Conservation (phyloP, 768 basidiomycete genomes). For the Sporobolomyces roseus region DNA sequence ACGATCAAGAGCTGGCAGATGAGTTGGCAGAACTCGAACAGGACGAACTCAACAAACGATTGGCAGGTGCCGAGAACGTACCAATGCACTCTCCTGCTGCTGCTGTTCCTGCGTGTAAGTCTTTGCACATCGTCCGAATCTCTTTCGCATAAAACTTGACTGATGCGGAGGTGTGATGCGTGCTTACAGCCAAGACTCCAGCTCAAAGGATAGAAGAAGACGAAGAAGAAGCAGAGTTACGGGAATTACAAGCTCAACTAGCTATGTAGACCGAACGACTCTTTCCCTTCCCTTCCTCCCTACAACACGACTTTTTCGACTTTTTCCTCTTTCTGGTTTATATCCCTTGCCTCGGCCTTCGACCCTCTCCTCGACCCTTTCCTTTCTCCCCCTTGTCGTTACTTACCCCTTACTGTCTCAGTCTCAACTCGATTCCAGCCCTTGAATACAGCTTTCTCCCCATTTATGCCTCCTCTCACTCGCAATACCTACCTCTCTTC, state of each 20-base stretch:
- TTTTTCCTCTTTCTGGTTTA: no score
- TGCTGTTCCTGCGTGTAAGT: slow-evolving; percentile 46
- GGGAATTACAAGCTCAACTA: slow-evolving; percentile 78
- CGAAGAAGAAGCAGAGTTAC: slow-evolving; percentile 86
- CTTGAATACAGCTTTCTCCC: no score
- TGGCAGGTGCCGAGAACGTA: slow-evolving; percentile 81
- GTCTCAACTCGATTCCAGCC: no score
- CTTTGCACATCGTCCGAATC: background rate
- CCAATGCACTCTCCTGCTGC: slow-evolving; percentile 73
- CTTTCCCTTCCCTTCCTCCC: background rate
- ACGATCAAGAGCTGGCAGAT: slow-evolving; percentile 68
- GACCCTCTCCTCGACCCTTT: no score
- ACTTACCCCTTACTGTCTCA: no score
- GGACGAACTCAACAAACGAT: slow-evolving; percentile 75
- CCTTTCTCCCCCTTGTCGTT: no score
- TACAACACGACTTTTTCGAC: background rate
- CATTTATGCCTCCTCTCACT: no score
- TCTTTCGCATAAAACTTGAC: no score
- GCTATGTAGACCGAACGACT: slow-evolving; percentile 59
- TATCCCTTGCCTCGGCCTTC: no score
- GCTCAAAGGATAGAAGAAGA: slow-evolving; percentile 59
- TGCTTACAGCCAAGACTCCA: slow-evolving; percentile 48
- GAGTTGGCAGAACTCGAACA: slow-evolving; percentile 86
- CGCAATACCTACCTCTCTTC: no score
- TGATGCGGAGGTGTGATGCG: no score